Evolutionary conservation across 2,329 filamentous ascomycete species (phyloP), one percentile per base, ranked within the genome.

Genomic region (Aspergillus aculeatinus): DNA sequence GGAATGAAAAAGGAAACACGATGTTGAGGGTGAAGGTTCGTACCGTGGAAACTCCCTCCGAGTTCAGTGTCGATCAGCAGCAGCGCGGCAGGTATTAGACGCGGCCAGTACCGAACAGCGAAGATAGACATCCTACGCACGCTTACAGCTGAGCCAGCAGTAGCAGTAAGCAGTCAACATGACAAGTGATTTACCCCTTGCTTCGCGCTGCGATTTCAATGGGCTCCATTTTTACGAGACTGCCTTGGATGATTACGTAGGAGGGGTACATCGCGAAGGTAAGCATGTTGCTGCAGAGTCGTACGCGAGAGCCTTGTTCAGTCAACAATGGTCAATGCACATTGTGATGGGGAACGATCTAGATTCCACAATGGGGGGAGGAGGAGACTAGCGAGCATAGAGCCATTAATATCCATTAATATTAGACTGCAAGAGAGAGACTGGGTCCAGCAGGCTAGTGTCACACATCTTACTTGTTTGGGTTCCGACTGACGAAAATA

Each of bases 1-100:
- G 39, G 50, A 35, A 47, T 39, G 56, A 16, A 35, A 16, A 35
- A 39, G 23, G 57, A 57, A 53, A 53, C 57, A 57, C 59, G 54
- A 48, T 48, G 49, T 21, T 9, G 44, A 44, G 51, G 29, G 33
- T 42, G n/a, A 29, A 12, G 7, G n/a, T 5, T 48, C 27, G 53
- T 33, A 48, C 53, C 53, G 27, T 55, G 53, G 42, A 19, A 23
- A 47, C 39, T 50, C 23, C 23, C 33, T 19, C 47, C 53, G 42
- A 48, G 42, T 12, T 29, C 27, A 47, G 23, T 35, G 53, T 48
- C 53, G 53, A 55, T 55, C 52, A 47, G 42, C 39, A 16, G n/a
- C 53, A 35, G n/a, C 53, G 25, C 53, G 53, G 53, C 53, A 55
- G 23, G 33, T 48, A 29, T 9, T 47, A 29, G 23, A 47, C 25